Conservation (phyloP, 176 grass and related monocot genomes). For the Bonia amplexicaulis region DNA sequence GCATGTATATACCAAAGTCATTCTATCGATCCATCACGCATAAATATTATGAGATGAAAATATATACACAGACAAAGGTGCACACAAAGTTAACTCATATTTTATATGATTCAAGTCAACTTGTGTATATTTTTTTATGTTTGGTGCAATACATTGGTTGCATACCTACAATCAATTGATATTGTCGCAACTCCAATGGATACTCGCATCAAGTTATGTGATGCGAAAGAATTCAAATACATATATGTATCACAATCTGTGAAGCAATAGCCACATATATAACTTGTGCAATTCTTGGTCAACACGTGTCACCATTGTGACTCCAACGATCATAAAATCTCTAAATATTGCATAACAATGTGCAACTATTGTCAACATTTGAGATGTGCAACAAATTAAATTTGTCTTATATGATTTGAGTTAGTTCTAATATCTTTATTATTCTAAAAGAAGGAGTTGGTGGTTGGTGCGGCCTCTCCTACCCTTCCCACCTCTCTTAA, state of each 20-base stretch:
- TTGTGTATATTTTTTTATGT: not conserved
- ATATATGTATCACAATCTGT: not conserved
- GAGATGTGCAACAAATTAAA: not conserved
- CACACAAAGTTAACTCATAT: no score
- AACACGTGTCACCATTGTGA: not conserved
- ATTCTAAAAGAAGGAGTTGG: no score
- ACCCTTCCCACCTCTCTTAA: no score
- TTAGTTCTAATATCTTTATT: conserved; percentile 5
- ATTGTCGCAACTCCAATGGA: not conserved
- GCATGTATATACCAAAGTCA: no score
- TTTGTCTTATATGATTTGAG: not conserved
- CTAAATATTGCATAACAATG: not conserved
- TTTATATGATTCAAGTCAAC: not conserved
- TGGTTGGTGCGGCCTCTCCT: no score
- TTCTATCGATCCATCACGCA: no score
- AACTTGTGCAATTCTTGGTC: not conserved
- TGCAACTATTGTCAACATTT: not conserved
- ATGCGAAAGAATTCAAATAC: not conserved
- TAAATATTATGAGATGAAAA: not conserved
- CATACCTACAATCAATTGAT: not conserved
- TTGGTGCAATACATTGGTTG: not conserved
- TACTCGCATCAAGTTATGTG: not conserved
- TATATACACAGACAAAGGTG: no score
- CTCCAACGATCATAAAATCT: not conserved
- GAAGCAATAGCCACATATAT: not conserved